These are phyloP conservation scores for Deuterostichococcus epilithicus DNA, from an alignment of 139 green algal species.

Conservation along the genomic window DNA sequence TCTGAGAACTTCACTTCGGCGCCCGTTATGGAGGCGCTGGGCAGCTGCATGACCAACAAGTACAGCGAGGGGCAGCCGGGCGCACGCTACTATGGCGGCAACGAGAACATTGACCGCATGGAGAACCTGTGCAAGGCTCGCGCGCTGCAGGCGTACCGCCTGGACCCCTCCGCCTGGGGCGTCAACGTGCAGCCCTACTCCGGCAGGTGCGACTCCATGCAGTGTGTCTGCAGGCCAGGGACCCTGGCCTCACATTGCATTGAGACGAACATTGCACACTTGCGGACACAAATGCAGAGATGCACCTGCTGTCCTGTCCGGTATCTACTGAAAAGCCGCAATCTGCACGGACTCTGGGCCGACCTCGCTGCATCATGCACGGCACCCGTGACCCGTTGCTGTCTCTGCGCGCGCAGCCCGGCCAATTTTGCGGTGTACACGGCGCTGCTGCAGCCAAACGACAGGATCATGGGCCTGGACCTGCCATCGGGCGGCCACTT, in stretches of 20 bases:
- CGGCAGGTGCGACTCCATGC: no score
- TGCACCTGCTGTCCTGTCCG: no score
- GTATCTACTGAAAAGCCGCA: no score
- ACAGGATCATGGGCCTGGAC: slow-evolving; percentile 88
- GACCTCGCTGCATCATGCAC: background rate
- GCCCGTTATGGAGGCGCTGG: slow-evolving; percentile 92
- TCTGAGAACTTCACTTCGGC: slow-evolving; percentile 95
- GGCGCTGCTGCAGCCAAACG: slow-evolving; percentile 74
- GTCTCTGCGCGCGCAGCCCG: slow-evolving; percentile 49
- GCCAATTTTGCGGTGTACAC: slow-evolving; percentile 97
- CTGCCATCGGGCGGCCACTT: slow-evolving; percentile 81
- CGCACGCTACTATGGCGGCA: slow-evolving; percentile 95
- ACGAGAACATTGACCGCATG: slow-evolving; percentile 85
- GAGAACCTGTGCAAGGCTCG: slow-evolving; percentile 72
- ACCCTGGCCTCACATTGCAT: no score
- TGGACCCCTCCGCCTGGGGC: slow-evolving; percentile 66
- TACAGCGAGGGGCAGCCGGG: slow-evolving; percentile 94
- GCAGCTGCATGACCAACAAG: slow-evolving; percentile 97
- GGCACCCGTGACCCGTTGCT: background rate
- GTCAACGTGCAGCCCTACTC: slow-evolving; percentile 90
- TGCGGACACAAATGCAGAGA: no score
- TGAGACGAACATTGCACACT: no score
- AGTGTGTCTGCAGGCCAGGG: no score
- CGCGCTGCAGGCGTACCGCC: slow-evolving; percentile 67
- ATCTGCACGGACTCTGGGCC: background rate